Percentiles rank a stretch among this genome's conserved stretches.
Evolutionary conservation across 2,329 filamentous ascomycete genomes (phyloP).

Genomic region (Penicillium sp.): DNA sequence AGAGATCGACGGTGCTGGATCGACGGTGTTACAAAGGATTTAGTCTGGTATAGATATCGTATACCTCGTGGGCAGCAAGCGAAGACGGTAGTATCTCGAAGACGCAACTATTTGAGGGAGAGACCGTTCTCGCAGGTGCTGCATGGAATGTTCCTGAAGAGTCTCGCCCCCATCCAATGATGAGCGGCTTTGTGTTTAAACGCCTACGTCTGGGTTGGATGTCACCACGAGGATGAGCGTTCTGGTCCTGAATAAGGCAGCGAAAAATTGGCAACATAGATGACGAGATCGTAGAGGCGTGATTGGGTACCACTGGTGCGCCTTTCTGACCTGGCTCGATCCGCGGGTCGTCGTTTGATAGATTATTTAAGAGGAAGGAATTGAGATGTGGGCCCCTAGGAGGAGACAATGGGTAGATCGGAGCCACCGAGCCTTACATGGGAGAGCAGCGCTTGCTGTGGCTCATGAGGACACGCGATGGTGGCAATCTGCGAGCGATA

Average conservation of each 20-base stretch:
- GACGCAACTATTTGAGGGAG: not conserved
- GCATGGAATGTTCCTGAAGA: constrained; percentile 9
- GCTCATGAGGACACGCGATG: not conserved
- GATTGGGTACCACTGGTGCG: constrained; percentile 15
- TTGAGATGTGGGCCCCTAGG: constrained; percentile 2
- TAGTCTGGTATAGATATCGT: not conserved
- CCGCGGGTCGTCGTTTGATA: constrained; percentile 17
- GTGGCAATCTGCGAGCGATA: constrained; percentile 4
- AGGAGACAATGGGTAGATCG: constrained; percentile 4
- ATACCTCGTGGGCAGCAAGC: not conserved
- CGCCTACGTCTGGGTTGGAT: not conserved
- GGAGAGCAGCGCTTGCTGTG: not conserved
- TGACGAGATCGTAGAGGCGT: constrained; percentile 13
- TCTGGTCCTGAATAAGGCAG: constrained; percentile 2
- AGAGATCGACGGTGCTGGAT: constrained; percentile 12
- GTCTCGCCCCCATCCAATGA: not conserved
- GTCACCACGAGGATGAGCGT: not conserved
- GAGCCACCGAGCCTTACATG: not conserved
- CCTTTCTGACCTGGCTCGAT: constrained; percentile 4
- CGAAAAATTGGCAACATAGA: constrained; percentile 17
- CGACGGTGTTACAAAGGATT: not conserved
- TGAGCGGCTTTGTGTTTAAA: not conserved
- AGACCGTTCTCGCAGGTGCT: not conserved
- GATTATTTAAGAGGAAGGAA: not conserved
- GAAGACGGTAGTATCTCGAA: not conserved